Evolutionary conservation across 2,329 filamentous ascomycete genomes (phyloP).

Genomic region (Penicillium thymicola): DNA sequence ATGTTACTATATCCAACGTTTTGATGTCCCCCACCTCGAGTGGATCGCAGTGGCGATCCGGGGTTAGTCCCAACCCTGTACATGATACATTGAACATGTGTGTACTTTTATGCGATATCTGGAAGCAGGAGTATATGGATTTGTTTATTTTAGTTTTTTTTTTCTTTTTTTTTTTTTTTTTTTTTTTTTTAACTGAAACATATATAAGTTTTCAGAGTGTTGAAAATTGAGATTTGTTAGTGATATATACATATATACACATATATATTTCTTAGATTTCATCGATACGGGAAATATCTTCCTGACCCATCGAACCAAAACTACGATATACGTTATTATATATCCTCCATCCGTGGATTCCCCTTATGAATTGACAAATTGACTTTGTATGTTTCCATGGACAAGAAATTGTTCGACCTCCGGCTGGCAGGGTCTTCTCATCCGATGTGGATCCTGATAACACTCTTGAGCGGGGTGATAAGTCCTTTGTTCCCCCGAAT

Average conservation of each 20-base stretch:
- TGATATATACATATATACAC: background rate
- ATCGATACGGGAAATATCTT: no score
- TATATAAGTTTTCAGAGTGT: background rate
- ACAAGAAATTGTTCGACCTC: background rate
- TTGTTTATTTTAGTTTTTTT: background rate
- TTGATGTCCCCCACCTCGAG: conserved; percentile 11
- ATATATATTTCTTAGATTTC: no score
- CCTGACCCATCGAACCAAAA: no score
- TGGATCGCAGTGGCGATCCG: conserved; percentile 24
- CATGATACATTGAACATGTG: background rate
- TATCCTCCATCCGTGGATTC: background rate
- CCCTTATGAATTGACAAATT: background rate
- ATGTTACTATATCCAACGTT: background rate
- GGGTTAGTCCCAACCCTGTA: conserved; percentile 16
- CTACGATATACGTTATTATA: no score
- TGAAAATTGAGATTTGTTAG: background rate
- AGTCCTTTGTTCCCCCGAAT: background rate
- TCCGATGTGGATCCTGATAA: conserved; percentile 3
- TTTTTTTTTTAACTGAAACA: background rate
- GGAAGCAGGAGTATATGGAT: background rate
- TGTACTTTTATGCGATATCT: background rate
- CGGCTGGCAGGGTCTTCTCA: background rate
- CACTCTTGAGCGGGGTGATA: background rate
- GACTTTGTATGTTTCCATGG: background rate
- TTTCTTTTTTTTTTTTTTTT: background rate